Evolutionary conservation across 192 early-diverging fungal species (phyloP), one percentile per base, ranked within the genome.

Genomic region (Backusella tuberculispora): DNA sequence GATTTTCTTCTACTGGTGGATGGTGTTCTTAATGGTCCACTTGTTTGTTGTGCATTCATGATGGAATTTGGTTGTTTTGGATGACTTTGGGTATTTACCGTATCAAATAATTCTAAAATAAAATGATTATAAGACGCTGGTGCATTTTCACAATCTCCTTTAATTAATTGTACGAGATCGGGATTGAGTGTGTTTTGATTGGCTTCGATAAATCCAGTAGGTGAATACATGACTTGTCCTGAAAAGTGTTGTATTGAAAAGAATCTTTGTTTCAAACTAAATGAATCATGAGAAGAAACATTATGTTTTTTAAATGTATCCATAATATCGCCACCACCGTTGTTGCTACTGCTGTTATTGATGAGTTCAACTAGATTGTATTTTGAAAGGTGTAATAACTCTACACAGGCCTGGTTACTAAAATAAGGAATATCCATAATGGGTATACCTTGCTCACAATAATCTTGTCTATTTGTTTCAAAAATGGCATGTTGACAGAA

Each of bases 211-310:
- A 96, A 94, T 4, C 85, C 88, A 34, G 84, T 82, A 12, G 88
- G 72, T 45, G 88, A 83, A 74, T 93, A 95, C n/a, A 74, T 86
- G n/a, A 92, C 91, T 43, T 86, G 86, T 14, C 88, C 85, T 40
- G 87, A 86, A 85, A 90, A 96, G 79, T 98, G 97, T 69, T 90
- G 88, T 63, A 97, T 86, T 46, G 89, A 86, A 82, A 98, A 98
- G 64, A 84, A 83, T 15, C 66, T 29, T 72, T 78, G 69, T 76
- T 80, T 65, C 44, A 70, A 50, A 26, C 78, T 80, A 67, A 85
- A 79, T 6, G 86, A 87, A 41, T 77, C 80, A 63, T 89, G 88
- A 4, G 78, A 71, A 47, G 63, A 82, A 34, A 76, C 68, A 46
- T 85, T 83, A 42, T 85, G 77, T 50, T 87, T 87, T 12, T 82